Evolutionary conservation across 2,329 filamentous ascomycete species (phyloP).

Genomic region (Podosphaera fusca): DNA sequence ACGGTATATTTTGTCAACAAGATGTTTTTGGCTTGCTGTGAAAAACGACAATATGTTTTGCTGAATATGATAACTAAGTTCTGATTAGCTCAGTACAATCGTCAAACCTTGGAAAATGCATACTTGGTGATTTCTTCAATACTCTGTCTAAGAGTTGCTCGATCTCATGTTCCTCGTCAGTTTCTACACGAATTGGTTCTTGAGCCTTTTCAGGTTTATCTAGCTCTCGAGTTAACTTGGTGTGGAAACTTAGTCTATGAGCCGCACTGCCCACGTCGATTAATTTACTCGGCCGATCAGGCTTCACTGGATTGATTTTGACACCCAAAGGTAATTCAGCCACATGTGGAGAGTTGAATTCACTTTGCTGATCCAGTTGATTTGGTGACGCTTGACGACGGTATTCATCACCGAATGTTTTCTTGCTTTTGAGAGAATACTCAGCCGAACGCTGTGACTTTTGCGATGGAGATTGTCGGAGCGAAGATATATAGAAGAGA

Average conservation of each 20-base stretch:
- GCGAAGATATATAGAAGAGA: constrained; percentile 48
- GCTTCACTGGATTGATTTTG: constrained; percentile 42
- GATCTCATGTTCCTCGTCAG: constrained; percentile 36
- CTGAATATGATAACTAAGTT: constrained; percentile 79
- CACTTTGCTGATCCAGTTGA: constrained; percentile 28
- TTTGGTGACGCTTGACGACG: neutral
- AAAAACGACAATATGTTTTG: constrained; percentile 78
- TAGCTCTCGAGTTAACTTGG: constrained; percentile 29
- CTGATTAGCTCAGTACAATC: neutral
- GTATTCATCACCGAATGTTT: constrained; percentile 21
- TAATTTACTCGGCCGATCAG: constrained; percentile 32
- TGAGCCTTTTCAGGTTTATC: constrained; percentile 14
- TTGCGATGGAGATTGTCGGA: constrained; percentile 22
- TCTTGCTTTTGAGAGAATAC: constrained; percentile 36
- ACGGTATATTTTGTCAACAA: constrained; percentile 71
- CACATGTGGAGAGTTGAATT: constrained; percentile 31
- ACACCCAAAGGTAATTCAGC: constrained; percentile 45
- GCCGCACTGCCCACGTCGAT: constrained; percentile 21
- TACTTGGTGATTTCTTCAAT: constrained; percentile 66
- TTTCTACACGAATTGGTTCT: constrained; percentile 21
- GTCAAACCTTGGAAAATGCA: constrained; percentile 13
- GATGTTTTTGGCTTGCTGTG: constrained; percentile 62
- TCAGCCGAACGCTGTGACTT: constrained; percentile 26
- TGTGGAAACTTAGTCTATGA: constrained; percentile 12
- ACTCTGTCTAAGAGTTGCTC: constrained; percentile 55